Percentiles rank a stretch among this genome's conserved stretches.
Evolutionary conservation across 169 alveolate species (phyloP).

Genomic region (Plasmodium coatneyi): DNA sequence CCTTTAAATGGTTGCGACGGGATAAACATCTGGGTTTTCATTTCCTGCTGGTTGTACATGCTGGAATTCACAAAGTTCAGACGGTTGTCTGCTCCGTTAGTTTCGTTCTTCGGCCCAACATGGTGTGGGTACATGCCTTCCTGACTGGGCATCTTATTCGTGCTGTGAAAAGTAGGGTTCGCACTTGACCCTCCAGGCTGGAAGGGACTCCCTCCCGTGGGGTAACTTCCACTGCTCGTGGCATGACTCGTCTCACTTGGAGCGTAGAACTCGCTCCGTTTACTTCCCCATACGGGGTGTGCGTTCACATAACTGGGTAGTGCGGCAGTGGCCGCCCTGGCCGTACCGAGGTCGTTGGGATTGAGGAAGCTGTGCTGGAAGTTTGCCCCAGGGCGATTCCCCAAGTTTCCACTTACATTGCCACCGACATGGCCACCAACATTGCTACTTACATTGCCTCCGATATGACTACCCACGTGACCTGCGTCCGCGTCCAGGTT

Average conservation of each 20-base stretch:
- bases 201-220: not conserved
- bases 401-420: not conserved
- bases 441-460: not conserved
- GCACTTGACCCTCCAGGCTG: not conserved
- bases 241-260: not conserved
- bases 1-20: slow-evolving; percentile 10
- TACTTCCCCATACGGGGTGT: slow-evolving; percentile 25
- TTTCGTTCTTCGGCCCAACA: not conserved
- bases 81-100: not conserved
- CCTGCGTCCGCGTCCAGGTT: not conserved
- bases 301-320: not conserved
- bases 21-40: not conserved
- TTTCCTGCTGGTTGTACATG: not conserved
- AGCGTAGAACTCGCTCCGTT: not conserved
- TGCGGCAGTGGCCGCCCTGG: not conserved
- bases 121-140: not conserved
- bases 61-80: not conserved
- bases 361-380: not conserved
- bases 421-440: not conserved
- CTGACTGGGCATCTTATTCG: not conserved
- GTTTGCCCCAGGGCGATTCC: not conserved
- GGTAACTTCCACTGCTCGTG: not conserved
- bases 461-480: not conserved
- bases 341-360: not conserved
- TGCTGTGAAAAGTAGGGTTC: not conserved